Base-by-base conservation (phyloP, 495 filamentous ascomycete genomes). In the Hypoxylon crocopeplum region DNA sequence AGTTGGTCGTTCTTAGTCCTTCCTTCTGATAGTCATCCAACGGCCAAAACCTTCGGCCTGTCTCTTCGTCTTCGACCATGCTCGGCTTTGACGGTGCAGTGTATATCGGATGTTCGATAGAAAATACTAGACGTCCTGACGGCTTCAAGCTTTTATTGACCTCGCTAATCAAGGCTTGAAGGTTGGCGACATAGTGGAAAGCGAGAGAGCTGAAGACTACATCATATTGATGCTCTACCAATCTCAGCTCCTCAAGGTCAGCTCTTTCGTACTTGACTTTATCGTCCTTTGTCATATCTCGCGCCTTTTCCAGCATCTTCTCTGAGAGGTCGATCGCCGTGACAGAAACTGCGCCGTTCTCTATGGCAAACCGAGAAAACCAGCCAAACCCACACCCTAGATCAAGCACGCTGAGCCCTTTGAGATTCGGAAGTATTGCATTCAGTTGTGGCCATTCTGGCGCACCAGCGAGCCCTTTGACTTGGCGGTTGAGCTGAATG, bases 331-430 rank as follows among this genome's bases (percentile, higher is more conserved):
- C 75, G 27, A 77, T 64, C 6, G 60, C 71, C 15, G 30, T 64
- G 29, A 75, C 72, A 11, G 44, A 40, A 4, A 17, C 41, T 11
- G 72, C 71, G 3, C 69, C 72, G 2, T 51, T 52, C 10, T 66
- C 65, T 38, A 59, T 50, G 4, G 70, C 62, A 45, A 69, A 74
- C 27, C 74, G 69, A 37, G 68, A 60, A 20, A 72, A 70, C 69
- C 71, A 75, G 11, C 75, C 75, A 58, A 71, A 67, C 12, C 71
- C 72, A 45, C 74, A 75, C 13, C 70, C 74, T 8, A 75, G 52
- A 37, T 77, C 72, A n/a, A 76, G 63, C 8, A 74, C 56, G 10
- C 33, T 25, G 1, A 59, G 41, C 17, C 51, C 65, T 1, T 32
- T 15, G 25, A 75, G 62, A 36, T 51, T 33, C 15, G 69, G 49